Evolutionary conservation across 2,329 filamentous ascomycete genomes (phyloP).

Genomic region (Colletotrichum salicis): DNA sequence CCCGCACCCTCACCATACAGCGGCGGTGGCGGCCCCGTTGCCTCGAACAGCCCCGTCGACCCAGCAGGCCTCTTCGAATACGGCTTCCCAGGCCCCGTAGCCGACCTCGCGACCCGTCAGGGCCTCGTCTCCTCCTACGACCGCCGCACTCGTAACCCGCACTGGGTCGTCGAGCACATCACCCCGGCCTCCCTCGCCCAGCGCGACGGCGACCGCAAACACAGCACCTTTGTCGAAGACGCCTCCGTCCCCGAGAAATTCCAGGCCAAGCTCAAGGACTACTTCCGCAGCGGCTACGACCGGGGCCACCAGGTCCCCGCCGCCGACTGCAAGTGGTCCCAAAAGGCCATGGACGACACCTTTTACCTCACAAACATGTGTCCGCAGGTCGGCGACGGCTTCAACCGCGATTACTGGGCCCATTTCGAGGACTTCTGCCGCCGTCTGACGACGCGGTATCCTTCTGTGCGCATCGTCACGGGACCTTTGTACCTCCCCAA

Average conservation of each 20-base stretch:
- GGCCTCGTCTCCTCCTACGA: constrained; percentile 91
- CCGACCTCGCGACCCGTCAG: constrained; percentile 80
- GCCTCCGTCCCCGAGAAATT: constrained; percentile 82
- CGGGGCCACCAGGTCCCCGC: constrained; percentile 97
- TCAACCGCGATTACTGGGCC: constrained; percentile 99
- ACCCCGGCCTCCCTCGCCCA: constrained; percentile 83
- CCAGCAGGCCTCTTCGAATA: constrained; percentile 83
- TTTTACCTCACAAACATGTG: constrained; percentile 97
- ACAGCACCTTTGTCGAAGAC: constrained; percentile 88
- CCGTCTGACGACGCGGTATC: constrained; percentile 81
- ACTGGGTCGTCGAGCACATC: constrained; percentile 97
- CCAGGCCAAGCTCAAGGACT: constrained; percentile 90
- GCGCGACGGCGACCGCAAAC: constrained; percentile 82
- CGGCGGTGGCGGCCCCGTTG: constrained; percentile 40
- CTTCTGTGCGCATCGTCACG: constrained; percentile 89
- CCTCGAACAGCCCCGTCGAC: constrained; percentile 67
- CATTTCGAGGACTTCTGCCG: constrained; percentile 98
- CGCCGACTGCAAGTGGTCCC: constrained; percentile 95
- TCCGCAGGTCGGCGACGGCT: constrained; percentile 96
- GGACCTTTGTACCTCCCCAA: constrained; percentile 93
- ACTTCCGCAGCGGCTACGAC: constrained; percentile 94
- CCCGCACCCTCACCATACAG: constrained; percentile 41
- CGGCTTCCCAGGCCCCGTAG: constrained; percentile 90
- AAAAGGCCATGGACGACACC: constrained; percentile 93
- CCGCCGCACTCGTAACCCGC: constrained; percentile 87